These are phyloP conservation scores for Globisporangium paddicum DNA, from an alignment of 352 stramenopile genomes.

Conservation along the genomic window DNA sequence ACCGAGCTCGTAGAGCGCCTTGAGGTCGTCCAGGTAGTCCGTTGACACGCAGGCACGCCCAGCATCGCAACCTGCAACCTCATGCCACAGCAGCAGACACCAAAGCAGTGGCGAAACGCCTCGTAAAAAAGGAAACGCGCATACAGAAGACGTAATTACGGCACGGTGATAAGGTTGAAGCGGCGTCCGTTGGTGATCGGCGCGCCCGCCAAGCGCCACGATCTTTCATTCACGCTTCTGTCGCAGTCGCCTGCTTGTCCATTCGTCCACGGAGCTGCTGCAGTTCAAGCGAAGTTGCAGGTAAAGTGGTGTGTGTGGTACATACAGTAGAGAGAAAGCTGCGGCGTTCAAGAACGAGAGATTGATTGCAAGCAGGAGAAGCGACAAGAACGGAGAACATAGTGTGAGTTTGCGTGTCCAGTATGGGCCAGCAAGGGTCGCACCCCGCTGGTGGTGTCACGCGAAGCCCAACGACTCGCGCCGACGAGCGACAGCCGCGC, in stretches of 20 bases:
- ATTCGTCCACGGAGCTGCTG: neutral
- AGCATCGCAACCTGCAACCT: too few relatives aligned
- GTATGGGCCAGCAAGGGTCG: slow-evolving; percentile 65
- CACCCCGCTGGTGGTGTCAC: slow-evolving; percentile 9
- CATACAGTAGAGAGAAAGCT: neutral
- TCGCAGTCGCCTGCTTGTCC: neutral
- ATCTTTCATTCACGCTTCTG: slow-evolving; percentile 7
- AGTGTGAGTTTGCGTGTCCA: neutral
- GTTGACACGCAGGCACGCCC: too few relatives aligned
- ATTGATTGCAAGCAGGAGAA: neutral
- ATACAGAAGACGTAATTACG: neutral
- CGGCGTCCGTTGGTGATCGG: slow-evolving; percentile 4
- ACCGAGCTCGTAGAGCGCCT: slow-evolving; percentile 62
- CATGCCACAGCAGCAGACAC: neutral
- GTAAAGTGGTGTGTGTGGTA: neutral
- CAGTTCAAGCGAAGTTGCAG: neutral
- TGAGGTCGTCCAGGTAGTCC: slow-evolving; percentile 66
- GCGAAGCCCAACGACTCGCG: neutral
- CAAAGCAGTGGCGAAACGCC: neutral
- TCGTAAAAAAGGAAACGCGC: slow-evolving; percentile 1
- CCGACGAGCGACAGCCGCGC: neutral
- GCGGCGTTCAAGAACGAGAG: neutral
- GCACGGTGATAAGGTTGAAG: too few relatives aligned
- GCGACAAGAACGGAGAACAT: too few relatives aligned
- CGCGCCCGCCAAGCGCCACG: neutral